Evolutionary conservation across 208 protist genomes (phyloP).

Genomic region (Trypanosoma vivax): DNA sequence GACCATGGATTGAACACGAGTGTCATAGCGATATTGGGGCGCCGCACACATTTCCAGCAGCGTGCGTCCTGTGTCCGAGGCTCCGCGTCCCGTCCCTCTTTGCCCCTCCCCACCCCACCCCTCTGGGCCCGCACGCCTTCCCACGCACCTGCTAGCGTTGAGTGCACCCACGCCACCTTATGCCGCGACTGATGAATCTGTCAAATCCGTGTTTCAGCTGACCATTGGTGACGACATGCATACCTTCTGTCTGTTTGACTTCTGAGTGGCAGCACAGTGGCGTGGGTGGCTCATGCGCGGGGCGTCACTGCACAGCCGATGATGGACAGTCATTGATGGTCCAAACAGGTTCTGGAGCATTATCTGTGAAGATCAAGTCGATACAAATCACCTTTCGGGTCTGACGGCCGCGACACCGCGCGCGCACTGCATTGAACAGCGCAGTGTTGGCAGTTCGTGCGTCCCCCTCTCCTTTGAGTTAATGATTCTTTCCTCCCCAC

Average conservation of each 20-base stretch:
- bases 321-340: background rate
- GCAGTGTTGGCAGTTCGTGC: too few relatives aligned
- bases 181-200: slow-evolving; percentile 33
- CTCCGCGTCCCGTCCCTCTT: background rate
- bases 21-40: slow-evolving; percentile 34
- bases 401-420: background rate
- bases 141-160: too few relatives aligned
- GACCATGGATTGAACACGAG: slow-evolving; percentile 55
- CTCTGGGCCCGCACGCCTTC: background rate
- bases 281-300: background rate
- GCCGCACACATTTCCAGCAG: slow-evolving; percentile 47
- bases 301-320: background rate
- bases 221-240: slow-evolving; percentile 25
- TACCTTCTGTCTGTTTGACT: slow-evolving; percentile 35
- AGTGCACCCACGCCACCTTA: background rate
- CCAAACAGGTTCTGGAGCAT: slow-evolving; percentile 1
- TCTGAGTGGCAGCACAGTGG: slow-evolving; percentile 2
- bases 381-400: slow-evolving; percentile 12
- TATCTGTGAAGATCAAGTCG: slow-evolving; percentile 1
- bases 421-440: too few relatives aligned
- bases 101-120: background rate
- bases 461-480: background rate
- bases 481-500: slow-evolving; percentile 10
- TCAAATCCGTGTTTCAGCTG: slow-evolving; percentile 53
- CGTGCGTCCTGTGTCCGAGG: slow-evolving; percentile 38